These are phyloP conservation scores for Arthrobotrys entomopaga DNA, from an alignment of 2,329 filamentous ascomycete genomes.

Conservation along the genomic window DNA sequence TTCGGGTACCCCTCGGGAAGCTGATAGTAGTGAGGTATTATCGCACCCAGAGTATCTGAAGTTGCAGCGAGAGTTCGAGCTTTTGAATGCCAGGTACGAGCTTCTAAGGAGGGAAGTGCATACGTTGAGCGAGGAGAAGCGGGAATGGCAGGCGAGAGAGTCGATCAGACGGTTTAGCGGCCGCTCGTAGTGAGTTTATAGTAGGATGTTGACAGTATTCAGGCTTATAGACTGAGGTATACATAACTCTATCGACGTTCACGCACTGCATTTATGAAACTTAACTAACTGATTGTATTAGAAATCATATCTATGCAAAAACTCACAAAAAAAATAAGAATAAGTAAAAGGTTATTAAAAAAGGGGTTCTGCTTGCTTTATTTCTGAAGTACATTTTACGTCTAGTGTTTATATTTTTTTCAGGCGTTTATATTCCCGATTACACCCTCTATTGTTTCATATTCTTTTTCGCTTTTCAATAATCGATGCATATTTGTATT, in stretches of 20 bases:
- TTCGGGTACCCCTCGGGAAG: constrained; percentile 23
- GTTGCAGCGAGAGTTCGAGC: constrained; percentile 46
- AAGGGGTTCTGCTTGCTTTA: constrained; percentile 1
- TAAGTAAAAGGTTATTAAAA: constrained; percentile 26
- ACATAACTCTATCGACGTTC: not conserved
- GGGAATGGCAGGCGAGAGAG: constrained; percentile 50
- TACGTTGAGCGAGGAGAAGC: constrained; percentile 47
- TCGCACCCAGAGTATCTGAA: constrained; percentile 47
- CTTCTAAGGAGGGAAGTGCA: constrained; percentile 41
- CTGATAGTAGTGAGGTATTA: constrained; percentile 17
- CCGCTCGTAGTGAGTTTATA: constrained; percentile 19
- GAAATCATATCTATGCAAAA: constrained; percentile 29
- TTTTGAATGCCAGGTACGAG: constrained; percentile 48
- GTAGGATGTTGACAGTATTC: constrained; percentile 8
- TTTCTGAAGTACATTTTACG: not conserved
- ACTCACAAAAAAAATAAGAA: constrained; percentile 28
- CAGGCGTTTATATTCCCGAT: not conserved
- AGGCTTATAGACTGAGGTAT: constrained; percentile 41
- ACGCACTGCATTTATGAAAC: not conserved
- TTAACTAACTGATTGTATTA: constrained; percentile 20
- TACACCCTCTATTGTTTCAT: not conserved
- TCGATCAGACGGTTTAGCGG: constrained; percentile 23
- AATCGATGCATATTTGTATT: too few species aligned
- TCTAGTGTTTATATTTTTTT: constrained; percentile 1
- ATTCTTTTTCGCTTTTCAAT: too few species aligned